Evolutionary conservation across 2,329 filamentous ascomycete genomes (phyloP).

Genomic region (Nannizziopsis arthrosporioides): DNA sequence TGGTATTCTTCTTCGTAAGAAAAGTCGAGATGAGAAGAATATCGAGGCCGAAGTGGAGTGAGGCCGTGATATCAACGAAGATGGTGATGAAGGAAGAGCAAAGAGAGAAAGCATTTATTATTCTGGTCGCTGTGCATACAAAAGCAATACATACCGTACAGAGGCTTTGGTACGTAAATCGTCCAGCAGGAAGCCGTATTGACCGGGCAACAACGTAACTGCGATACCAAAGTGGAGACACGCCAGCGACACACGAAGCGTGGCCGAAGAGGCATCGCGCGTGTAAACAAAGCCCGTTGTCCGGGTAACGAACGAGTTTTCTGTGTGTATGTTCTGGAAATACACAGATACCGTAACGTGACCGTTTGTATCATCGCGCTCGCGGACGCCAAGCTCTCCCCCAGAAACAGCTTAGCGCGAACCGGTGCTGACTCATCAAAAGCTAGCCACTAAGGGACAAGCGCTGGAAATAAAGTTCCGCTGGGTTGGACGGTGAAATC

Average conservation of each 20-base stretch:
- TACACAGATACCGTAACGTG: slow-evolving; percentile 11
- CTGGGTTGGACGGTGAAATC: no score
- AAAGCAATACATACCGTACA: slow-evolving; percentile 5
- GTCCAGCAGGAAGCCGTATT: slow-evolving; percentile 1
- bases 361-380: slow-evolving; percentile 6
- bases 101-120: slow-evolving; percentile 6
- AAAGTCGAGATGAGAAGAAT: slow-evolving; percentile 1
- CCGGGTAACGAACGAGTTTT: slow-evolving; percentile 6
- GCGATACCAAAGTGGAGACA: slow-evolving; percentile 3
- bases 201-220: slow-evolving; percentile 11
- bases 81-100: slow-evolving; percentile 4
- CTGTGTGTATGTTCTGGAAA: slow-evolving; percentile 7
- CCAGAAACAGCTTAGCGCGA: background rate
- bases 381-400: background rate
- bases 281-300: slow-evolving; percentile 13
- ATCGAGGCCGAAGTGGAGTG: slow-evolving; percentile 1
- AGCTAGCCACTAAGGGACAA: background rate
- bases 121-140: slow-evolving; percentile 8
- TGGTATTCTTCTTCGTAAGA: slow-evolving; percentile 3
- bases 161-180: slow-evolving; percentile 7
- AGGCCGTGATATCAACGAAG: background rate
- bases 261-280: background rate
- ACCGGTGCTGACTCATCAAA: background rate
- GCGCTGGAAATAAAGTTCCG: no score
- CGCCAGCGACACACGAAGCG: background rate